Percentiles rank a stretch among this genome's conserved stretches.
Evolutionary conservation across 768 basidiomycete species (phyloP).

Genomic region (Pulveroboletus sp.): DNA sequence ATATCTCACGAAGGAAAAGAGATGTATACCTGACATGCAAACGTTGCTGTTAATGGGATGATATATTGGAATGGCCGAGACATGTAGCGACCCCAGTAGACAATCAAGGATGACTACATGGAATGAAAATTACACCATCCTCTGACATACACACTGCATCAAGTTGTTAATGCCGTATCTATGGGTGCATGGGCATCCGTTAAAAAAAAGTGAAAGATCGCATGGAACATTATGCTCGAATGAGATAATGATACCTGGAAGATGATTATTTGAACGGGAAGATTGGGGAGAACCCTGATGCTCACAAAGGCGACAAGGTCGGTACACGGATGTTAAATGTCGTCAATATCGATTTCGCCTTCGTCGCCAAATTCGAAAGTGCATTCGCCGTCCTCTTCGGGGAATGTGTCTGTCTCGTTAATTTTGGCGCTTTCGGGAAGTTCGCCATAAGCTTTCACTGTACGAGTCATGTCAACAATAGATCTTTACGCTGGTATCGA

Average conservation of each 20-base stretch:
- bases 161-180: conserved; percentile 24
- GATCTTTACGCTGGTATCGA: background rate
- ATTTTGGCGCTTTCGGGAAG: conserved; percentile 95
- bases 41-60: conserved; percentile 47
- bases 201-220: conserved; percentile 10
- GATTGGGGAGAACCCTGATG: background rate
- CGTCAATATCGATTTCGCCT: conserved; percentile 86
- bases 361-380: conserved; percentile 90
- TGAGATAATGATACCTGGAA: conserved; percentile 14
- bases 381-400: conserved; percentile 87
- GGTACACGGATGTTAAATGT: conserved; percentile 54
- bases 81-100: background rate
- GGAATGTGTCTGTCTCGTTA: conserved; percentile 93
- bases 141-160: conserved; percentile 14
- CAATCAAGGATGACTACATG: conserved; percentile 1
- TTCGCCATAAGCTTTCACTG: conserved; percentile 97
- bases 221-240: conserved; percentile 7
- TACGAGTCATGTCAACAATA: conserved; percentile 7
- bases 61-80: conserved; percentile 8
- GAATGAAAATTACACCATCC: conserved; percentile 10
- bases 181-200: conserved; percentile 17
- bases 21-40: conserved; percentile 69
- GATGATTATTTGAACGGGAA: conserved; percentile 5
- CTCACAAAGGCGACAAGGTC: conserved; percentile 16
- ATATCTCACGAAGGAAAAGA: conserved; percentile 69